These are phyloP conservation scores for Rosa rugosa DNA, from an alignment of 306 rosid species.

Conservation along the genomic window DNA sequence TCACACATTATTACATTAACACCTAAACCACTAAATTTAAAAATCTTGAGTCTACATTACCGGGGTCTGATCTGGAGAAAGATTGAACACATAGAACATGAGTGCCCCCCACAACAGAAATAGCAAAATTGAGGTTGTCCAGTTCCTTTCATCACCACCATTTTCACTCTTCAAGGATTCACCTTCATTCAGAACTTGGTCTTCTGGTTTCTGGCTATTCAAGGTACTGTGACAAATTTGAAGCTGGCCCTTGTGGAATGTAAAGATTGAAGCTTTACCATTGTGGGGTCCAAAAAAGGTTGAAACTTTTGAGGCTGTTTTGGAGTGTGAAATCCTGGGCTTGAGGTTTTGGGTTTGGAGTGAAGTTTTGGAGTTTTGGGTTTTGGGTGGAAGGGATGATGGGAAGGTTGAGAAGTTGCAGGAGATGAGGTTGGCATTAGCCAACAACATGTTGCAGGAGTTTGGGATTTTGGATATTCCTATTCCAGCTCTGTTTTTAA, in stretches of 20 bases:
- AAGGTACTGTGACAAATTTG: constrained; percentile 40
- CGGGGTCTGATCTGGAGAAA: constrained; percentile 90
- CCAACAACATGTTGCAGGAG: constrained; percentile 29
- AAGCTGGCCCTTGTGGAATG: constrained; percentile 25
- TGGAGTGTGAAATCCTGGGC: constrained; percentile 19
- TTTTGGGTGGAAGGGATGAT: constrained; percentile 23
- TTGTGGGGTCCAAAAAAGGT: constrained; percentile 16
- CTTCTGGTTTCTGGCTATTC: constrained; percentile 37
- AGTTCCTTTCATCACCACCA: constrained; percentile 56
- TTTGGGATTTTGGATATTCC: background rate
- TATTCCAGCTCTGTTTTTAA: background rate
- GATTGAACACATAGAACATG: constrained; percentile 64
- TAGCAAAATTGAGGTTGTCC: constrained; percentile 83
- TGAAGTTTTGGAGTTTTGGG: constrained; percentile 25
- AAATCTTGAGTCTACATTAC: constrained; percentile 30
- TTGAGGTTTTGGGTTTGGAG: constrained; percentile 34
- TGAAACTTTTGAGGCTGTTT: background rate
- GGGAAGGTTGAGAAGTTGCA: constrained; percentile 50
- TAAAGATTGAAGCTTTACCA: constrained; percentile 17
- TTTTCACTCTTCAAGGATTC: constrained; percentile 25
- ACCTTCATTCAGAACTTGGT: constrained; percentile 35
- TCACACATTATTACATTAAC: background rate
- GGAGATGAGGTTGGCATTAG: constrained; percentile 53
- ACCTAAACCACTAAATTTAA: background rate
- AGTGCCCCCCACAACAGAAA: constrained; percentile 72